These are phyloP conservation scores for Deinandra increscens DNA, from an alignment of 129 eudicot genomes.

Conservation along the genomic window DNA sequence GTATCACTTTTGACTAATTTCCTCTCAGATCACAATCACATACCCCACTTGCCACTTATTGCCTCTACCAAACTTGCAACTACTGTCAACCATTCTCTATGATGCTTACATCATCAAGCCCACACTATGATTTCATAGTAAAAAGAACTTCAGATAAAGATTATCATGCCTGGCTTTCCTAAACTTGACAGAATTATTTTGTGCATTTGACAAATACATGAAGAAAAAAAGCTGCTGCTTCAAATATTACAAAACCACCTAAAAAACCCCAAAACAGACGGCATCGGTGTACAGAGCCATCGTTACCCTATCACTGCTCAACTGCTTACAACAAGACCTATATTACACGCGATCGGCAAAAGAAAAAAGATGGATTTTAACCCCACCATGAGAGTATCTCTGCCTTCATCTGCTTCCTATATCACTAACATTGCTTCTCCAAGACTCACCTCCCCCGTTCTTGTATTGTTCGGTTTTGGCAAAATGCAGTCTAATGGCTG, in stretches of 20 bases:
- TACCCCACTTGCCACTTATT: neutral
- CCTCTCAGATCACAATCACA: neutral
- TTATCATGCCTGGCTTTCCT: conserved; percentile 14
- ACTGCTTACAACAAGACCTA: conserved; percentile 24
- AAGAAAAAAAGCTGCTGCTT: conserved; percentile 5
- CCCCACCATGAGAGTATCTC: neutral
- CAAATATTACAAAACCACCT: conserved; percentile 26
- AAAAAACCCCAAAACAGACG: conserved; percentile 28
- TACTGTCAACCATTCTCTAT: neutral
- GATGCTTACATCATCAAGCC: neutral
- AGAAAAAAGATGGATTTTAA: neutral
- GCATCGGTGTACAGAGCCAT: conserved; percentile 15
- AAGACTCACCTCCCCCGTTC: conserved; percentile 44
- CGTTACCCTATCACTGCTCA: conserved; percentile 31
- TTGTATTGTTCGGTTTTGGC: conserved; percentile 54
- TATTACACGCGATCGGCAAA: conserved; percentile 9
- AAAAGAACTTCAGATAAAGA: neutral
- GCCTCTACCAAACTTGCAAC: neutral
- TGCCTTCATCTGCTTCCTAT: conserved; percentile 59
- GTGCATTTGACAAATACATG: conserved; percentile 36
- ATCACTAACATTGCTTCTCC: conserved; percentile 50
- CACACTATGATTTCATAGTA: neutral
- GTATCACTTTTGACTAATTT: conserved; percentile 5
- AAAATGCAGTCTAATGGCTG: conserved; percentile 80
- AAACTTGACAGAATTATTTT: conserved; percentile 28